These are phyloP conservation scores for Gossypium arboreum DNA, from an alignment of 345 rosid species.

Conservation along the genomic window DNA sequence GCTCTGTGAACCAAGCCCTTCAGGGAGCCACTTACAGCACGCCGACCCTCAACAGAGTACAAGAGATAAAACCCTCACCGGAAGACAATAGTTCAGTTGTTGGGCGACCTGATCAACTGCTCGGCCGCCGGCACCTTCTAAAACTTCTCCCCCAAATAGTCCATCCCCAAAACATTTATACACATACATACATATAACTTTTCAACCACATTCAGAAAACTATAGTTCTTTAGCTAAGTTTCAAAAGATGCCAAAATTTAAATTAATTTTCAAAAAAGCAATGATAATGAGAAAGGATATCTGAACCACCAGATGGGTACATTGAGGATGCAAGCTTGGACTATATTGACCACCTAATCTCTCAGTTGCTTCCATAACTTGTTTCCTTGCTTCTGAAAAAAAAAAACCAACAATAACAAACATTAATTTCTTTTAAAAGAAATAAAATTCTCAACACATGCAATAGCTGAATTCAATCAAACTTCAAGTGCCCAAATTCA, in stretches of 20 bases:
- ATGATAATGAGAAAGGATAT: conserved; percentile 64
- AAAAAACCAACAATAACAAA: conserved; percentile 1
- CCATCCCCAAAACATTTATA: too few species aligned
- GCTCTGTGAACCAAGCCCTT: too few species aligned
- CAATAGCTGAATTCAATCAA: background rate
- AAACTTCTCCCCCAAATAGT: too few species aligned
- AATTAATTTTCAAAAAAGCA: background rate
- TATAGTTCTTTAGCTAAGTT: background rate
- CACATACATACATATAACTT: background rate
- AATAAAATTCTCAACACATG: background rate
- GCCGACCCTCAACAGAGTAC: too few species aligned
- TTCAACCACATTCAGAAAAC: background rate
- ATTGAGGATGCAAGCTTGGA: conserved; percentile 71
- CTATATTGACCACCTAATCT: conserved; percentile 88
- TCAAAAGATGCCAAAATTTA: conserved; percentile 3
- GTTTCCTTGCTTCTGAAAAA: conserved; percentile 76
- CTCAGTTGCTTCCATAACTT: conserved; percentile 92
- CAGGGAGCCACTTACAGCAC: too few species aligned
- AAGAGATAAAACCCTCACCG: too few species aligned
- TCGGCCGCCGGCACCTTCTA: too few species aligned
- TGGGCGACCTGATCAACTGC: too few species aligned
- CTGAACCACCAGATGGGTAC: conserved; percentile 95
- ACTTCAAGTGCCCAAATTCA: background rate
- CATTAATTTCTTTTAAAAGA: background rate
- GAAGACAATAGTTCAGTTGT: too few species aligned